Percentiles rank a stretch among this genome's conserved stretches.
Evolutionary conservation across 1,284 basidiomycete species (phyloP).

Genomic region (Exobasidium rhododendri): DNA sequence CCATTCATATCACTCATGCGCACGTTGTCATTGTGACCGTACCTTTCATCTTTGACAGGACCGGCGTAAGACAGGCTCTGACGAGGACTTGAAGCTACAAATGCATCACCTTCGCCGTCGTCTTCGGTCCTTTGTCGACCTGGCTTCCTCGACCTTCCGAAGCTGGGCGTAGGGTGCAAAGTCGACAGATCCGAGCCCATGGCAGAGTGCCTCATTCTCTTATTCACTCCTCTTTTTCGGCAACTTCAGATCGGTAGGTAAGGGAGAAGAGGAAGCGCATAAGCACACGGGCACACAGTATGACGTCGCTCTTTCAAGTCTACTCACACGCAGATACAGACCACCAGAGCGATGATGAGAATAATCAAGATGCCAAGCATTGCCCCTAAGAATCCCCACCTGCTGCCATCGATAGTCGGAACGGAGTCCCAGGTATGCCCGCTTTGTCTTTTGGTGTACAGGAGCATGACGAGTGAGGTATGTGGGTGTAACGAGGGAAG

Average conservation of each 20-base stretch:
- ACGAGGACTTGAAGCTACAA: conserved; percentile 4
- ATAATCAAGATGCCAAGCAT: not conserved
- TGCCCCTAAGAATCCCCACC: not conserved
- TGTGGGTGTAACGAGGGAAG: not conserved
- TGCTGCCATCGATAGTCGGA: not conserved
- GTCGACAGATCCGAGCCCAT: not conserved
- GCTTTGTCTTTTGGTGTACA: not conserved
- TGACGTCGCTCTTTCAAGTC: not conserved
- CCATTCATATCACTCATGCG: conserved; percentile 5
- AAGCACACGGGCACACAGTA: too few relatives aligned
- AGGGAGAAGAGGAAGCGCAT: not conserved
- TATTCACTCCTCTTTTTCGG: not conserved
- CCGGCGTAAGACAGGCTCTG: conserved; percentile 2
- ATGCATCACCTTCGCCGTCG: conserved; percentile 2
- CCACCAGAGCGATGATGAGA: not conserved
- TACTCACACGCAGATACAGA: not conserved
- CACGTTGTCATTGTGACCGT: not conserved
- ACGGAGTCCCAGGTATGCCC: not conserved
- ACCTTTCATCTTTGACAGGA: not conserved
- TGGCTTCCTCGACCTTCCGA: not conserved
- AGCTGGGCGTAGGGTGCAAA: not conserved
- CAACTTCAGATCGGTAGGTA: too few relatives aligned
- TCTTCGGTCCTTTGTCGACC: not conserved
- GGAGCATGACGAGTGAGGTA: not conserved
- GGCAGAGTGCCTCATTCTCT: not conserved